phyloP scores from a whole-genome alignment of 78 protist genomes.

The Dictyostelium firmibasis region DNA sequence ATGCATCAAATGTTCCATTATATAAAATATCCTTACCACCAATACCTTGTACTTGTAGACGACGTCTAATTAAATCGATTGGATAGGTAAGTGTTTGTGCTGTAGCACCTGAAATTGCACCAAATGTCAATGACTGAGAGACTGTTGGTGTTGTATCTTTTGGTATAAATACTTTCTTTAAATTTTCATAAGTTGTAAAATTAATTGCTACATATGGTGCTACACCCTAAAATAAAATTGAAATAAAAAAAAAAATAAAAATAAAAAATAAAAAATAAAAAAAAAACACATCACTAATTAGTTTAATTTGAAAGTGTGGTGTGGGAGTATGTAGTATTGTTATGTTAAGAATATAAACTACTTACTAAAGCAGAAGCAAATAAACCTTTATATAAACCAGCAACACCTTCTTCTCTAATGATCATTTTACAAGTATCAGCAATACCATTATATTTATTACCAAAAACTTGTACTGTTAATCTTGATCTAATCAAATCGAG shows the following conservation, averaged over 20 bases:
- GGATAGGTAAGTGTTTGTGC: constrained; percentile 91
- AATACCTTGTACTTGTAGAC: constrained; percentile 85
- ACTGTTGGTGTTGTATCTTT: constrained; percentile 15
- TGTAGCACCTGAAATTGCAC: constrained; percentile 89
- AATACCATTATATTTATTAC: constrained; percentile 77
- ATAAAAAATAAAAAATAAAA: background rate
- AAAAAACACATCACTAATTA: background rate
- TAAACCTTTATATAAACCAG: constrained; percentile 84
- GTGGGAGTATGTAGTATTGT: too few relatives aligned
- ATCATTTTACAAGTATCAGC: constrained; percentile 50
- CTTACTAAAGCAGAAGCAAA: constrained; percentile 79
- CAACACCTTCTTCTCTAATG: constrained; percentile 60
- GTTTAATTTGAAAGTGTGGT: too few relatives aligned
- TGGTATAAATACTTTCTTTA: constrained; percentile 44
- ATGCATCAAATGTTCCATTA: constrained; percentile 71
- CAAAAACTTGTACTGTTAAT: constrained; percentile 77
- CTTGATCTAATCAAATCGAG: constrained; percentile 88
- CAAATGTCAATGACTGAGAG: constrained; percentile 35
- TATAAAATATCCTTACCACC: constrained; percentile 64
- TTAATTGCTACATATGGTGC: constrained; percentile 92
- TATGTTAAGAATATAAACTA: background rate
- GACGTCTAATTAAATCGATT: constrained; percentile 77
- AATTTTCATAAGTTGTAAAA: constrained; percentile 87
- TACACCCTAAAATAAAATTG: constrained; percentile 79
- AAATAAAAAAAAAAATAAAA: background rate